Evolutionary conservation across 2,329 filamentous ascomycete genomes (phyloP), one percentile per base, ranked within the genome.

Genomic region (Calonectria honghensis): DNA sequence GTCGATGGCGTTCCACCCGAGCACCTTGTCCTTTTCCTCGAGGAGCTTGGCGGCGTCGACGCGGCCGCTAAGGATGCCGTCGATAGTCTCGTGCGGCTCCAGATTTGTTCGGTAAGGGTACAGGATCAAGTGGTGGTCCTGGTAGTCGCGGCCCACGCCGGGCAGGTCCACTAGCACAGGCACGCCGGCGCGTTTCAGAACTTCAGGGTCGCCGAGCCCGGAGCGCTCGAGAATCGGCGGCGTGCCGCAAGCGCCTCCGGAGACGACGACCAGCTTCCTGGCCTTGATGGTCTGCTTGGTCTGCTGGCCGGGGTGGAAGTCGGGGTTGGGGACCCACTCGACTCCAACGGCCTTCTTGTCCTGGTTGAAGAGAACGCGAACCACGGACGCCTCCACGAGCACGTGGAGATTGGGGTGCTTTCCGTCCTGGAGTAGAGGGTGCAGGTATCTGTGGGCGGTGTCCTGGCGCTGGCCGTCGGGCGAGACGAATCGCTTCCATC

Each of bases 181-280:
- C 3, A 92, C 86, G 0, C 86, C 87, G 0, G 88, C 86, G 24
- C 83, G 83, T 52, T 86, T 80, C 2, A 93, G 86, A 7, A 91
- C 78, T 2, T 88, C 84, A 0, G 86, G 83, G 57, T 86, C 85
- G n/a, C 91, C 91, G 1, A 94, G 79, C 10, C 92, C 92, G 0
- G 92, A 94, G 27, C 92, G 85, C 80, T 94, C 91, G 0, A 94
- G 87, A 1, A 94, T 86, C 0, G 84, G 82, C 0, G 91, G 90
- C 0, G 90, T 90, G 2, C 89, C 88, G 7, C 88, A 85, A 0
- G 90, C 87, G 14, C 91, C 91, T 6, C 78, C 88, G 79, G 83
- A 83, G 0, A 84, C 77, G 0, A 85, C 76, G 0, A 85, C 83
- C 0, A 82, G 75, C 52, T 81, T 84, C 9, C 75, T 79, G 0